A percentile compares a stretch with the other conserved stretches of the same genome.
Conservation (phyloP, 1,284 basidiomycete genomes). For the Ustilago bromivora region DNA sequence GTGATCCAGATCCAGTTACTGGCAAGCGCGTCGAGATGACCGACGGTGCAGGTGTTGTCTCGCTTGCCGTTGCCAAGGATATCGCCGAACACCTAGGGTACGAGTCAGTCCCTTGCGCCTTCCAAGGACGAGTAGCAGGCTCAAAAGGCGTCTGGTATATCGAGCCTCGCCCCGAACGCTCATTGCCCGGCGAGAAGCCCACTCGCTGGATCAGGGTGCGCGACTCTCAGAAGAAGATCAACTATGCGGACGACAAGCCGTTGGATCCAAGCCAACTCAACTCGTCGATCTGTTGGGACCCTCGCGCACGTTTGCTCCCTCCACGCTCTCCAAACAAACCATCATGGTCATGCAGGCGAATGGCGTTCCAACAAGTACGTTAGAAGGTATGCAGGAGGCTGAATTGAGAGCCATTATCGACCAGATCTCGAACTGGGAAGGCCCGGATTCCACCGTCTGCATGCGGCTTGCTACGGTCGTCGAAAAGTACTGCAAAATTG, state of each 20-base stretch:
- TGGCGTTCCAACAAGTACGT: slow-evolving; percentile 31
- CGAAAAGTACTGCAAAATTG: slow-evolving; percentile 29
- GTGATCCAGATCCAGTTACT: slow-evolving; percentile 15
- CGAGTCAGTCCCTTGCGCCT: slow-evolving; percentile 33
- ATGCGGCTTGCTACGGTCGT: slow-evolving; percentile 25
- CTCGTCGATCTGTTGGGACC: slow-evolving; percentile 37
- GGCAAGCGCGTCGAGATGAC: slow-evolving; percentile 34
- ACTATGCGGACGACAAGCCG: slow-evolving; percentile 13
- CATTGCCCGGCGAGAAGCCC: slow-evolving; percentile 11
- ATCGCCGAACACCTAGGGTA: slow-evolving; percentile 22
- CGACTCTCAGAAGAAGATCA: slow-evolving; percentile 62
- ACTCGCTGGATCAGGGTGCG: slow-evolving; percentile 52
- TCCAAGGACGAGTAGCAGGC: slow-evolving; percentile 62
- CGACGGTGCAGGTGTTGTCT: slow-evolving; percentile 32
- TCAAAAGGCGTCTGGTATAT: slow-evolving; percentile 56
- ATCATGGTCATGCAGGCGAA: slow-evolving; percentile 37
- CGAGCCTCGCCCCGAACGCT: slow-evolving; percentile 39
- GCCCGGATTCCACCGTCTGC: slow-evolving; percentile 10
- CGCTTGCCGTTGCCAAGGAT: slow-evolving; percentile 27
- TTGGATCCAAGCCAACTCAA: slow-evolving; percentile 34
- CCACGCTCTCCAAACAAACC: slow-evolving; percentile 51
- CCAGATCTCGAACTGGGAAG: slow-evolving; percentile 34
- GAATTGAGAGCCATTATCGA: slow-evolving; percentile 29
- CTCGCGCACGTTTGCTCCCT: slow-evolving; percentile 35
- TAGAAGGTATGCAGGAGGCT: slow-evolving; percentile 28